Base-by-base conservation (phyloP, 208 protist species). In the Leishmania aethiopica region DNA sequence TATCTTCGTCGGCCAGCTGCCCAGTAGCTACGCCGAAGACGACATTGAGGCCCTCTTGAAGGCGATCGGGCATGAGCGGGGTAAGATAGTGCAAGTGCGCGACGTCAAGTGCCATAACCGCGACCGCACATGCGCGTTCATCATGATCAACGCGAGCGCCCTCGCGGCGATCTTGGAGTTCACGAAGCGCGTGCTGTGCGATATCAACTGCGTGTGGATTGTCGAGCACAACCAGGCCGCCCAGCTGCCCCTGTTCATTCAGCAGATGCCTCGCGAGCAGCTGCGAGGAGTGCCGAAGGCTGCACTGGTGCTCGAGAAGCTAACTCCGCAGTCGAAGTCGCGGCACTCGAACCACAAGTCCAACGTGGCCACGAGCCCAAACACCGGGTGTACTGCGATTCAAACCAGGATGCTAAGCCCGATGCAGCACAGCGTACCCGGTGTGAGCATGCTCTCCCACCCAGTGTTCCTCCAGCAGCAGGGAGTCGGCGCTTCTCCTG, bases 111-210 rank as follows among this genome's bases (percentile, higher is more conserved):
- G 87, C 70, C 93, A 96, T 84, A 90, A 90, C 77, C 88, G 89
- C n/a, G 91, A 94, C 70, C 91, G 90, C 19, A 95, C 93, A 8
- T 96, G 93, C 77, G 93, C 93, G n/a, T 96, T 96, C 84, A 87
- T 96, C 17, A 88, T 94, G 86, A 85, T 95, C 72, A 96, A 96
- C 79, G 81, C 84, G 19, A 80, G 86, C 57, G 90, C 90, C 11
- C 79, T 95, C 3, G 51, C 66, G 17, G 79, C 88, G 1, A 84
- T 96, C 11, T 75, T 96, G 17, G 80, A 84, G 11, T 96, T 91
- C 80, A 89, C 89, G 28, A 95, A 96, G 78, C 91, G 93, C 6
- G 87, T 95, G 4, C 69, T 96, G 77, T 96, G 93, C 85, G 93
- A 96, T 86, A 77, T 94, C 45, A 88, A 92, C 64, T 94, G 91